Evolutionary conservation across 371 early-diverging fungal genomes (phyloP).

Genomic region (Dinochytrium kinnereticum): DNA sequence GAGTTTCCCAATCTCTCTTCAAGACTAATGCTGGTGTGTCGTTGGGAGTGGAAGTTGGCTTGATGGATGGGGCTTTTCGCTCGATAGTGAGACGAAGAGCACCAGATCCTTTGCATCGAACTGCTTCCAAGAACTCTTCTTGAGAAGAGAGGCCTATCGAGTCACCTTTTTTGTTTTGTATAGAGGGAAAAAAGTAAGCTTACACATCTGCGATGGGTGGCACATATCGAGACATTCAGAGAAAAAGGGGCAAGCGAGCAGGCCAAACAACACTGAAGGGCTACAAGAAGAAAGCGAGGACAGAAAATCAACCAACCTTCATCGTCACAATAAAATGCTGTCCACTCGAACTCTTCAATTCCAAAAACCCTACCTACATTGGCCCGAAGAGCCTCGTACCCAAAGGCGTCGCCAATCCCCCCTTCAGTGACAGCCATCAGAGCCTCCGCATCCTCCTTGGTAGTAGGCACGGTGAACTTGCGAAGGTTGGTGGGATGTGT

Average conservation of each 20-base stretch:
- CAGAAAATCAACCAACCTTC: background rate
- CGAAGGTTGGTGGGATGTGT: background rate
- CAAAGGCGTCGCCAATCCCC: background rate
- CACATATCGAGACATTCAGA: no score
- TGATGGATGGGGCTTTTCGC: no score
- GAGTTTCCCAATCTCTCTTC: no score
- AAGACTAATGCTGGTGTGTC: no score
- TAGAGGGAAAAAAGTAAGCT: background rate
- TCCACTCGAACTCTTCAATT: background rate
- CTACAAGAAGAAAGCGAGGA: no score
- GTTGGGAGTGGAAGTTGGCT: no score
- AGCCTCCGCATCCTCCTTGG: background rate
- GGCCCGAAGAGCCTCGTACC: background rate
- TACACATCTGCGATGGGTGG: background rate
- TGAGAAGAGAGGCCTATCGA: slow-evolving; percentile 6
- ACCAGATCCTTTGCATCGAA: background rate
- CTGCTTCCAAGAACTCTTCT: slow-evolving; percentile 12
- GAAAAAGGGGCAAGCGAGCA: no score
- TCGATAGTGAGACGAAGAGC: background rate
- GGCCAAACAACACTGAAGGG: background rate
- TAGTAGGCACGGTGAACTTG: background rate
- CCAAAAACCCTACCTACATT: slow-evolving; percentile 2
- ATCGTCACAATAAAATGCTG: slow-evolving; percentile 2
- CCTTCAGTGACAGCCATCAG: background rate
- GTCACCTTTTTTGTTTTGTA: background rate